These are phyloP conservation scores for Globisporangium irregulare DNA, from an alignment of 352 stramenopile genomes.

Conservation along the genomic window DNA sequence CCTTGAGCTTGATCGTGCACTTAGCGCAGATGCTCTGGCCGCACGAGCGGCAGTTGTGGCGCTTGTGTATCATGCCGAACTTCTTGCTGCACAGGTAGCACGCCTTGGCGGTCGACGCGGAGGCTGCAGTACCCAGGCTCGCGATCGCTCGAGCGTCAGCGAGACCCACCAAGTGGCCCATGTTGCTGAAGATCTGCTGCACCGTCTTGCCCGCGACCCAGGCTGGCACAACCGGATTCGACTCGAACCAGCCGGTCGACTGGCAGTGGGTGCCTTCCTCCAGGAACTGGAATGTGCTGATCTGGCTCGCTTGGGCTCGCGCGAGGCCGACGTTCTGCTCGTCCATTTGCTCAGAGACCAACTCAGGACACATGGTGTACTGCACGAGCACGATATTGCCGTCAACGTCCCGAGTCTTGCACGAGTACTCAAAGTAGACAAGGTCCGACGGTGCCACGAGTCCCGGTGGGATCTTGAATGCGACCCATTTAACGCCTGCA, in stretches of 20 bases:
- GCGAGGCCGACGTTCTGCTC: conserved; percentile 24
- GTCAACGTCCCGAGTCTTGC: conserved; percentile 26
- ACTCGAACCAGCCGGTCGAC: conserved; percentile 10
- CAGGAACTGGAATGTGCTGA: conserved; percentile 13
- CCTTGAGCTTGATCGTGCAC: conserved; percentile 23
- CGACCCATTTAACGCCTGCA: conserved; percentile 44
- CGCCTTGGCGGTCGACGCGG: background rate
- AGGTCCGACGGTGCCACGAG: conserved; percentile 33
- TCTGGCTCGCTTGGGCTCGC: conserved; percentile 5
- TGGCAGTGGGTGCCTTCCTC: conserved; percentile 9
- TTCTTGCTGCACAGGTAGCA: conserved; percentile 33
- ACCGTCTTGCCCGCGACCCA: conserved; percentile 7
- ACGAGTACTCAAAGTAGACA: conserved; percentile 43
- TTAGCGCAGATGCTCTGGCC: conserved; percentile 17
- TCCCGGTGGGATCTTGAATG: conserved; percentile 24
- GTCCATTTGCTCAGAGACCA: conserved; percentile 27
- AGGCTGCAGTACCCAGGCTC: background rate
- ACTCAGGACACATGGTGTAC: conserved; percentile 13
- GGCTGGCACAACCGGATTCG: background rate
- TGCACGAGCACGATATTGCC: conserved; percentile 30
- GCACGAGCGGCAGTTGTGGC: conserved; percentile 17
- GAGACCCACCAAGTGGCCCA: conserved; percentile 6
- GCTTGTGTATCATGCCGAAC: conserved; percentile 22
- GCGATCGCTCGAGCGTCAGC: conserved; percentile 14
- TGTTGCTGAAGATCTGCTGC: conserved; percentile 4